phyloP scores from a whole-genome alignment of 2,329 filamentous ascomycete species.

The Emydomyces testavorans region DNA sequence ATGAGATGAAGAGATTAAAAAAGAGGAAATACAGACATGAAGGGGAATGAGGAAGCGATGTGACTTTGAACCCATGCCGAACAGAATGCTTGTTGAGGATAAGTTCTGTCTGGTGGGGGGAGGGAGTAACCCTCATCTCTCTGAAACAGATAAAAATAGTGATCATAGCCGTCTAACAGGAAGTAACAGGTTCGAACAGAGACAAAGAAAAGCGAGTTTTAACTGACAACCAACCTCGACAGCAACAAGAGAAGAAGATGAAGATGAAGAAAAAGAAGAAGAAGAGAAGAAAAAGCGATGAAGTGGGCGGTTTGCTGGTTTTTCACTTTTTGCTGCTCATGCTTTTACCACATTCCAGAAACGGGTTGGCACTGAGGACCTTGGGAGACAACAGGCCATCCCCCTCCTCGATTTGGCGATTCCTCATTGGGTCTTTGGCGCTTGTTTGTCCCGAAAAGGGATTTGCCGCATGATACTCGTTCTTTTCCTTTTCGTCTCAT shows the following conservation, averaged over 20 bases:
- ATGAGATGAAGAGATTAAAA: not conserved
- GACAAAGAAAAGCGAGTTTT: not conserved
- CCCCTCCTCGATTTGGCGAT: too few species aligned
- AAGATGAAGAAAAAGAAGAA: not conserved
- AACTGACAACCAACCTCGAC: not conserved
- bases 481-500: too few species aligned
- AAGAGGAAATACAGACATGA: not conserved
- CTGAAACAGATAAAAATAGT: not conserved
- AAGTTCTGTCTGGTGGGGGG: too few species aligned
- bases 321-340: too few species aligned
- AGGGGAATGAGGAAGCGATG: not conserved
- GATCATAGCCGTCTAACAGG: not conserved
- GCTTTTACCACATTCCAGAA: too few species aligned
- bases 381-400: not conserved
- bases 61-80: not conserved
- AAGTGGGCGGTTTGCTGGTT: too few species aligned
- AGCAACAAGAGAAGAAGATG: slow-evolving; percentile 1
- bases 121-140: too few species aligned
- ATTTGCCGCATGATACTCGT: too few species aligned
- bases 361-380: not conserved
- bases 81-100: too few species aligned
- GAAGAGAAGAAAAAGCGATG: not conserved
- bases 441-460: too few species aligned
- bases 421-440: too few species aligned
- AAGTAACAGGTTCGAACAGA: not conserved